phyloP scores from a whole-genome alignment of 208 protist genomes.

The Plasmodiophora brassicae region DNA sequence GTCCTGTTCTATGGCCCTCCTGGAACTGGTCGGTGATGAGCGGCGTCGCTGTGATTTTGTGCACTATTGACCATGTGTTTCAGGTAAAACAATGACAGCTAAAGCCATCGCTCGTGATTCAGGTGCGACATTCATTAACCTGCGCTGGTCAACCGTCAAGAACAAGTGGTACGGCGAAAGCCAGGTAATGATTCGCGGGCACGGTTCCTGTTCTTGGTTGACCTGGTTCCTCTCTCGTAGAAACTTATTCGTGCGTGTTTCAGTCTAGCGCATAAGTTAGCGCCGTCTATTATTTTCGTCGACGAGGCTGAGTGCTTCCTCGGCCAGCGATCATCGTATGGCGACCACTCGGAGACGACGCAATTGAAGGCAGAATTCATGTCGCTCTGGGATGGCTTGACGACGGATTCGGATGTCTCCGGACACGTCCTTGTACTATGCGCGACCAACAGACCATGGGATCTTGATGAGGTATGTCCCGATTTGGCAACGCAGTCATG shows the following conservation, averaged over 20 bases:
- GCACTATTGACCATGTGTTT: not conserved
- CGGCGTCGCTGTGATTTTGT: not conserved
- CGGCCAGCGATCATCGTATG: not conserved
- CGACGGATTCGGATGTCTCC: not conserved
- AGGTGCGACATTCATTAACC: slow-evolving; percentile 15
- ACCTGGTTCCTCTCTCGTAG: too few species aligned
- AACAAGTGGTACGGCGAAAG: slow-evolving; percentile 31
- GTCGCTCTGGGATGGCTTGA: not conserved
- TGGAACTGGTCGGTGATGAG: not conserved
- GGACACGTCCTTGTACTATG: not conserved
- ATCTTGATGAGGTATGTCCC: slow-evolving; percentile 30
- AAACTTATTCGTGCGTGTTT: not conserved
- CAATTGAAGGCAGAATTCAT: slow-evolving; percentile 25
- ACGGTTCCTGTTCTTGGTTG: too few species aligned
- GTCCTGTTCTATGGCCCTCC: slow-evolving; percentile 26
- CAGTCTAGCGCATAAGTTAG: not conserved
- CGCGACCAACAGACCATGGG: slow-evolving; percentile 8
- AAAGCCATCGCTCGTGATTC: slow-evolving; percentile 23
- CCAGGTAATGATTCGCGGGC: not conserved
- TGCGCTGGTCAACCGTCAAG: slow-evolving; percentile 12
- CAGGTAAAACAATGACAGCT: slow-evolving; percentile 24
- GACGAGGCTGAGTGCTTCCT: slow-evolving; percentile 31
- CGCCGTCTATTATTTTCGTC: slow-evolving; percentile 6
- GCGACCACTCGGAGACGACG: not conserved
- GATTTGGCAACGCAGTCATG: not conserved